Percentiles rank a stretch among this genome's conserved stretches.
phyloP scores from a whole-genome alignment of 1,284 basidiomycete species.

The Sporisorium exsertum region DNA sequence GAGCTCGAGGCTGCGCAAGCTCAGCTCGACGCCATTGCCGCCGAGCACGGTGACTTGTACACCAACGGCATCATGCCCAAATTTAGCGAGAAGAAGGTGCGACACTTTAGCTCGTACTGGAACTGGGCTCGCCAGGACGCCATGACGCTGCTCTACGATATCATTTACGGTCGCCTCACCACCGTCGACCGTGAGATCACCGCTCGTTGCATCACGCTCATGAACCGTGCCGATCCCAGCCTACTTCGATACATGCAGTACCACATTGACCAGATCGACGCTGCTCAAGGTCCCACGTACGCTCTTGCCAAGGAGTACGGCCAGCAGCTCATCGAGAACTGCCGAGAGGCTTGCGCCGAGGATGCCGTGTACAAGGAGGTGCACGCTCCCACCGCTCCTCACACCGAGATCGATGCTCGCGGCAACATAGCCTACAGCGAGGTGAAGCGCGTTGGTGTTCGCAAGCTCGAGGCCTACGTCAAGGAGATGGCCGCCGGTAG shows the following conservation, averaged over 20 bases:
- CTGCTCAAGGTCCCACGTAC: slow-evolving; percentile 84
- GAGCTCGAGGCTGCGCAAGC: slow-evolving; percentile 81
- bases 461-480: slow-evolving; percentile 97
- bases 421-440: slow-evolving; percentile 96
- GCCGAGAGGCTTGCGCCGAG: slow-evolving; percentile 82
- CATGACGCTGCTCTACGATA: slow-evolving; percentile 86
- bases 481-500: slow-evolving; percentile 98
- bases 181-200: slow-evolving; percentile 79
- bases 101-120: slow-evolving; percentile 98
- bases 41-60: slow-evolving; percentile 92
- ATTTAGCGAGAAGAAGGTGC: slow-evolving; percentile 94
- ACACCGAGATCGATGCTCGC: slow-evolving; percentile 90
- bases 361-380: slow-evolving; percentile 85
- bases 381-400: slow-evolving; percentile 85
- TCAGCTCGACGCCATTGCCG: slow-evolving; percentile 85
- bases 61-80: slow-evolving; percentile 92
- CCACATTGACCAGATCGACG: slow-evolving; percentile 85
- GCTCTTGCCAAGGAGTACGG: slow-evolving; percentile 95
- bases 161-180: slow-evolving; percentile 83
- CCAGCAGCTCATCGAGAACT: slow-evolving; percentile 94
- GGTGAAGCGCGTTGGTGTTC: slow-evolving; percentile 91
- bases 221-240: slow-evolving; percentile 87
- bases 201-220: slow-evolving; percentile 88
- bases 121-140: slow-evolving; percentile 99
- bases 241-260: slow-evolving; percentile 87